These are phyloP conservation scores for Shiraia bambusicola DNA, from an alignment of 2,329 filamentous ascomycete species.

Conservation along the genomic window DNA sequence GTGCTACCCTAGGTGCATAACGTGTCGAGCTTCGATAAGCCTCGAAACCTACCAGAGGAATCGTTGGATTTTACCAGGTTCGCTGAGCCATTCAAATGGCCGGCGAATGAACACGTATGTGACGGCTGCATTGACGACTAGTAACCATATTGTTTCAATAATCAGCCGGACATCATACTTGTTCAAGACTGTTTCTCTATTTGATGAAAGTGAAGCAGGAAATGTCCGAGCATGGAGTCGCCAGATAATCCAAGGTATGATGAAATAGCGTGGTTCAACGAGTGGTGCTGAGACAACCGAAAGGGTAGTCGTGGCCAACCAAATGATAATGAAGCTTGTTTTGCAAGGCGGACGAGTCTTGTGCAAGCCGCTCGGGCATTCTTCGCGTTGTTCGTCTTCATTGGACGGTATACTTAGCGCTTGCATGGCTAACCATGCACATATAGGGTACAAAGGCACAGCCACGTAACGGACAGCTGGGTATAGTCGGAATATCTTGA, in stretches of 20 bases:
- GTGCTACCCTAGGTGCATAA: neutral
- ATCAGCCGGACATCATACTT: constrained; percentile 49
- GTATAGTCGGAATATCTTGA: constrained; percentile 74
- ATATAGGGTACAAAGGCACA: constrained; percentile 68
- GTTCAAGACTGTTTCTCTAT: neutral
- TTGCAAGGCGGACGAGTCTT: constrained; percentile 17
- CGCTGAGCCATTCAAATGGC: constrained; percentile 67
- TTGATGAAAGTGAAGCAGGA: constrained; percentile 26
- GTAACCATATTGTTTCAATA: constrained; percentile 70
- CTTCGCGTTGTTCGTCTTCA: constrained; percentile 1
- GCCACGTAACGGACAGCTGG: constrained; percentile 66
- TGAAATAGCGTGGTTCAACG: constrained; percentile 94
- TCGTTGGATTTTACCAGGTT: constrained; percentile 64
- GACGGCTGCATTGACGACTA: constrained; percentile 64
- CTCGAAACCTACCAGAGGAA: constrained; percentile 64
- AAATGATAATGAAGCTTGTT: constrained; percentile 57
- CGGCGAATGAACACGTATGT: constrained; percentile 70
- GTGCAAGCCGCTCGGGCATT: constrained; percentile 6
- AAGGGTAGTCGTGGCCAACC: constrained; percentile 69
- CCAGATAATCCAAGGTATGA: constrained; percentile 94
- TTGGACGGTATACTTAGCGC: constrained; percentile 51
- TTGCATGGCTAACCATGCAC: constrained; percentile 68
- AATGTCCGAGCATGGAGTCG: constrained; percentile 68
- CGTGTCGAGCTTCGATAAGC: neutral
- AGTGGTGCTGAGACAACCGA: constrained; percentile 86